Evolutionary conservation across 768 basidiomycete genomes (phyloP).

Genomic region (Collybiopsis confluens): DNA sequence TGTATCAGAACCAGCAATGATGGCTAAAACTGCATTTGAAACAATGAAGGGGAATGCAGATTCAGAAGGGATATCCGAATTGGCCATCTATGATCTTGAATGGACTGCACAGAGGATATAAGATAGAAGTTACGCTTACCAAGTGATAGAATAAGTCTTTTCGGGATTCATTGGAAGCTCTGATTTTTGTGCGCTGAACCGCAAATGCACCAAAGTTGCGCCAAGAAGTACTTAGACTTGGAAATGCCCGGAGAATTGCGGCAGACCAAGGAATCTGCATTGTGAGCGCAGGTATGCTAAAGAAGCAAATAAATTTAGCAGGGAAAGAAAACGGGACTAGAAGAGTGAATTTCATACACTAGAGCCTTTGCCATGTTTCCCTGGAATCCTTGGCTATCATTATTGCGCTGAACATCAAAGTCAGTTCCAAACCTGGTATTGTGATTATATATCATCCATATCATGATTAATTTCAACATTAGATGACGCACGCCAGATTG

Average conservation of each 20-base stretch:
- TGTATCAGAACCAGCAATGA: slow-evolving; percentile 45
- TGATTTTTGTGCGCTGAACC: not conserved
- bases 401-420: slow-evolving; percentile 31
- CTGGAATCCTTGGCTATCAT: slow-evolving; percentile 28
- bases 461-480: not conserved
- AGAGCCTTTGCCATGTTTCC: slow-evolving; percentile 22
- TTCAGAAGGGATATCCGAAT: not conserved
- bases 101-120: not conserved
- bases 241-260: slow-evolving; percentile 11
- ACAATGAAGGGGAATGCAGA: slow-evolving; percentile 21
- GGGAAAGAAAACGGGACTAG: not conserved
- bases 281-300: slow-evolving; percentile 7
- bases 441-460: slow-evolving; percentile 19
- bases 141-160: slow-evolving; percentile 26
- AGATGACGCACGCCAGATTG: slow-evolving; percentile 8
- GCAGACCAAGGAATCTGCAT: slow-evolving; percentile 10
- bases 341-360: slow-evolving; percentile 15
- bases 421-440: slow-evolving; percentile 36
- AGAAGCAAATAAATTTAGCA: not conserved
- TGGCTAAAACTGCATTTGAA: slow-evolving; percentile 35
- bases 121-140: slow-evolving; percentile 21
- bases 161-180: not conserved
- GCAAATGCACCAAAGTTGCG: slow-evolving; percentile 23
- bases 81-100: not conserved
- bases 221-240: slow-evolving; percentile 20